phyloP scores from a whole-genome alignment of 2,329 filamentous ascomycete genomes.

The Raffaelea arxii region DNA sequence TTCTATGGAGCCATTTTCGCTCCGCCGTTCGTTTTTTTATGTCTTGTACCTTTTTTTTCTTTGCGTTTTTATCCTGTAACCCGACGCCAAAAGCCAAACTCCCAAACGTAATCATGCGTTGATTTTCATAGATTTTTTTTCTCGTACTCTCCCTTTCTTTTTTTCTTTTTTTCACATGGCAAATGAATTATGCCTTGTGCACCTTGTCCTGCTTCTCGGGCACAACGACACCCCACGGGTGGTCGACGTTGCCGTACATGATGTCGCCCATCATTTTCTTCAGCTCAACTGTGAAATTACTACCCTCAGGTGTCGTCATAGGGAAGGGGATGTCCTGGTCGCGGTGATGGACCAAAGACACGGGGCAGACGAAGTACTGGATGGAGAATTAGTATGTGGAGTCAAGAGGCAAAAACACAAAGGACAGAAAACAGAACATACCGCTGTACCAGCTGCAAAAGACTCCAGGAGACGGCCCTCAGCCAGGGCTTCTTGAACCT shows the following conservation, averaged over 20 bases:
- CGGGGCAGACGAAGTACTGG: slow-evolving; percentile 61
- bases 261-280: slow-evolving; percentile 62
- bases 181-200: neutral
- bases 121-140: neutral
- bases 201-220: slow-evolving; percentile 33
- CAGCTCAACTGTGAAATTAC: slow-evolving; percentile 48
- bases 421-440: slow-evolving; percentile 33
- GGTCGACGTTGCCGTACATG: slow-evolving; percentile 62
- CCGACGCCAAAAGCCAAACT: no score
- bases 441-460: slow-evolving; percentile 80
- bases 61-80: no score
- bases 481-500: slow-evolving; percentile 59
- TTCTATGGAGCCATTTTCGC: no score
- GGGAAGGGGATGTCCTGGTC: slow-evolving; percentile 53
- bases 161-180: neutral
- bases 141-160: neutral
- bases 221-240: slow-evolving; percentile 62
- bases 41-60: no score
- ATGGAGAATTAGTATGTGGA: slow-evolving; percentile 8
- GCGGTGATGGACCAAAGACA: slow-evolving; percentile 59
- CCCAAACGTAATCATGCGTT: neutral
- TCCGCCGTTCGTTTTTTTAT: no score
- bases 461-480: slow-evolving; percentile 76
- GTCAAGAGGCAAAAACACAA: neutral
- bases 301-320: slow-evolving; percentile 42